A percentile compares a stretch with the other conserved stretches of the same genome.
phyloP scores from a whole-genome alignment of 176 grass and related monocot species.

The Phoenix dactylifera region DNA sequence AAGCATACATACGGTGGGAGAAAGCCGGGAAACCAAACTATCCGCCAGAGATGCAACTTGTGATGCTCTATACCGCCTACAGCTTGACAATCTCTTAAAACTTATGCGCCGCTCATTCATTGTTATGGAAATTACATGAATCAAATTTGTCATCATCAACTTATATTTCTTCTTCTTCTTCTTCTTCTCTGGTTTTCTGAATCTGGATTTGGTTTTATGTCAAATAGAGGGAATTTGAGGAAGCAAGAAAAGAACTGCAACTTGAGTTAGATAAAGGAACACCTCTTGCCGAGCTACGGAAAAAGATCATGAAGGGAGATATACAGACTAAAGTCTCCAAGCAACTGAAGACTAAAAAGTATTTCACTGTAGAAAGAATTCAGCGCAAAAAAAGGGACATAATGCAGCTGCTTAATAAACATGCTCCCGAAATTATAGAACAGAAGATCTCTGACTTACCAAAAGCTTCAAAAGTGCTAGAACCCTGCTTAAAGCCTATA shows the following conservation, averaged over 20 bases:
- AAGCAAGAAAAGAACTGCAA: conserved; percentile 76
- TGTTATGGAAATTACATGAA: too few species aligned
- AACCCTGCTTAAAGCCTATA: conserved; percentile 54
- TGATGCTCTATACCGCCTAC: conserved; percentile 22
- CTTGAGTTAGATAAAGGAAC: conserved; percentile 62
- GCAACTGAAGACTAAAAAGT: conserved; percentile 62
- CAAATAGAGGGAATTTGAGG: conserved; percentile 68
- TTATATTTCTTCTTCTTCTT: too few species aligned
- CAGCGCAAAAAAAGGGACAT: conserved; percentile 69
- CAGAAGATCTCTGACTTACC: conserved; percentile 24
- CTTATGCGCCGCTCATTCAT: too few species aligned
- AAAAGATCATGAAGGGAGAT: conserved; percentile 68
- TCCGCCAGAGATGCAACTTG: conserved; percentile 66
- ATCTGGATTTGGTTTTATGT: conserved; percentile 18
- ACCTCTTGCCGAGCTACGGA: conserved; percentile 52
- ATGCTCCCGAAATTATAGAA: conserved; percentile 31
- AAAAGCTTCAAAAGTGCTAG: conserved; percentile 45
- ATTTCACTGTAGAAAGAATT: conserved; percentile 74
- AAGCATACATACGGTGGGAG: conserved; percentile 88
- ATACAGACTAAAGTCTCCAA: conserved; percentile 72
- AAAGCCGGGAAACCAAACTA: conserved; percentile 93
- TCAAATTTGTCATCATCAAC: too few species aligned
- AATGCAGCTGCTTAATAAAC: conserved; percentile 59
- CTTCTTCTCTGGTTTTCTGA: neutral
- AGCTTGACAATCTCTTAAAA: too few species aligned